These are phyloP conservation scores for Sphenostylis stenocarpa DNA, from an alignment of 306 rosid species.

Conservation along the genomic window DNA sequence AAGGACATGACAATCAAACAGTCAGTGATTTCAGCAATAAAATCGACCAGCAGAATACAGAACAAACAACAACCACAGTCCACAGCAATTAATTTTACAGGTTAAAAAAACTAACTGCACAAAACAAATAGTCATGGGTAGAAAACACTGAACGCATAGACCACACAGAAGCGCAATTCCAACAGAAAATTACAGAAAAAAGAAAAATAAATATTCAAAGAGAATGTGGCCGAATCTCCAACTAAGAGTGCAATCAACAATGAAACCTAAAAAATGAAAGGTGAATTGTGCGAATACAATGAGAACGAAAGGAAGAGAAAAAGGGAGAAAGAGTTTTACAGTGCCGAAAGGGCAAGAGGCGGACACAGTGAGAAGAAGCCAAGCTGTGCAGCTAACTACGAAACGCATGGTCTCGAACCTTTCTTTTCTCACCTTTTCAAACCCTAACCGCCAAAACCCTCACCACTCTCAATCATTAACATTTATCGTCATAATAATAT, in stretches of 20 bases:
- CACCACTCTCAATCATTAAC: not conserved
- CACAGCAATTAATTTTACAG: not conserved
- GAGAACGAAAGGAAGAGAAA: not conserved
- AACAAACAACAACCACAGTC: not conserved
- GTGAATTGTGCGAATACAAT: not conserved
- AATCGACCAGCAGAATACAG: not conserved
- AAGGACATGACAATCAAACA: not conserved
- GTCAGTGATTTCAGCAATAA: not conserved
- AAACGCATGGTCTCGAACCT: not conserved
- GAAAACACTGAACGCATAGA: not conserved
- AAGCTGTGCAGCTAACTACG: not conserved
- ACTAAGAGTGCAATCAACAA: not conserved
- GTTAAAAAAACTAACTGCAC: not conserved
- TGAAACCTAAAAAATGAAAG: not conserved
- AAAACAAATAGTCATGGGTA: not conserved
- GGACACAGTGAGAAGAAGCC: not conserved
- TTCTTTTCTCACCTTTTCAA: slow-evolving; percentile 15
- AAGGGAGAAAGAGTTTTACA: not conserved
- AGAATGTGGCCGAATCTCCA: not conserved
- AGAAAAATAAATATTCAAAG: not conserved
- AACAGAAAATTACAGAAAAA: not conserved
- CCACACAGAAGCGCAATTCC: not conserved
- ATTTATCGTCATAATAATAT: not conserved
- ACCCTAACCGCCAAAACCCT: slow-evolving; percentile 54
- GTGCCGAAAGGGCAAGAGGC: not conserved